Evolutionary conservation across 768 basidiomycete genomes (phyloP).

Genomic region (Mrakia hoshinonis): DNA sequence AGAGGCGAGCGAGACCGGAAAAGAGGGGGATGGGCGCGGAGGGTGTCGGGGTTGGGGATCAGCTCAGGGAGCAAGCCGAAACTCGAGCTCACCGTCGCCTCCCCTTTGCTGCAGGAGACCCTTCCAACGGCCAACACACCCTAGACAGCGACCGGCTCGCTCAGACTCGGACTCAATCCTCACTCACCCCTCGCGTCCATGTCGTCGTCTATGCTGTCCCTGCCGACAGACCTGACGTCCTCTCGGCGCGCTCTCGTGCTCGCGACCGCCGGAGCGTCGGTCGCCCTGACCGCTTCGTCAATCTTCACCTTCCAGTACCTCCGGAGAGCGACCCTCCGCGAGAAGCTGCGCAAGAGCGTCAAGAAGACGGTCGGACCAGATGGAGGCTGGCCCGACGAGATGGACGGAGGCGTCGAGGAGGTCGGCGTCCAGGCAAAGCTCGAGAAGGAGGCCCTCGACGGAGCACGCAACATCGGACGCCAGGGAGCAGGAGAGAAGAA

Average conservation of each 20-base stretch:
- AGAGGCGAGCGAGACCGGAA: background rate
- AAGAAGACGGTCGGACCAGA: slow-evolving; percentile 37
- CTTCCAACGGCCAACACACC: too few species aligned
- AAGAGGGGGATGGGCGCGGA: background rate
- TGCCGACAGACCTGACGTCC: slow-evolving; percentile 18
- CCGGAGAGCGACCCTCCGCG: slow-evolving; percentile 38
- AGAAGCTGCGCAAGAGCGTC: slow-evolving; percentile 38
- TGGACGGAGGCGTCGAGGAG: slow-evolving; percentile 31
- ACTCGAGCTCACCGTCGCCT: too few species aligned
- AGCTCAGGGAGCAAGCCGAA: background rate
- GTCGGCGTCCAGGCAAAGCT: slow-evolving; percentile 32
- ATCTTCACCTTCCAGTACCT: slow-evolving; percentile 40
- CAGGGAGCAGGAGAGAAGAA: slow-evolving; percentile 35
- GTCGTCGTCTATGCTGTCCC: slow-evolving; percentile 4
- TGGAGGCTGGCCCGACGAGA: slow-evolving; percentile 28
- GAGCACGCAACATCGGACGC: slow-evolving; percentile 23
- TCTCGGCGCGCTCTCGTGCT: slow-evolving; percentile 34
- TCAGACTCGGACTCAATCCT: too few species aligned
- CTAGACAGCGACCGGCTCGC: too few species aligned
- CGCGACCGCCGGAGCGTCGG: slow-evolving; percentile 36
- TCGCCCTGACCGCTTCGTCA: slow-evolving; percentile 36
- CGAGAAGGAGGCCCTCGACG: slow-evolving; percentile 25
- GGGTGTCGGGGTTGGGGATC: background rate
- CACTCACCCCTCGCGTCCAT: background rate
- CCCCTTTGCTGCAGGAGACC: too few species aligned